Conservation (phyloP, 2,329 filamentous ascomycete genomes). For the Mycosphaerella arachidis region DNA sequence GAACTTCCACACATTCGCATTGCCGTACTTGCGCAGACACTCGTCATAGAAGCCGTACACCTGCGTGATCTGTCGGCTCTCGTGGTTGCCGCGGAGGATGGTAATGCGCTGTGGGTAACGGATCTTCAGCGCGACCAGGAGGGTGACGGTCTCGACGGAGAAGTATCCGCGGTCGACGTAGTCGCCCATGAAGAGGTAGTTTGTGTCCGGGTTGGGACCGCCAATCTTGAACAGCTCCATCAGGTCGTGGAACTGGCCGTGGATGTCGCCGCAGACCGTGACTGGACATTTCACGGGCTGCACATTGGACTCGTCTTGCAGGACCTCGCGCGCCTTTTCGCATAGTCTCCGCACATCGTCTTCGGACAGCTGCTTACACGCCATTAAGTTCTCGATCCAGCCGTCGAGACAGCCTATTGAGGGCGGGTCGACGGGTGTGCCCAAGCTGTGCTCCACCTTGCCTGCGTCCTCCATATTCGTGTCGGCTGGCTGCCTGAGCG, state of each 20-base stretch:
- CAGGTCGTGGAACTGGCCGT: conserved; percentile 97
- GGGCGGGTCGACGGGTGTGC: conserved; percentile 71
- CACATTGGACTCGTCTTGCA: conserved; percentile 97
- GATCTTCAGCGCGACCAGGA: conserved; percentile 95
- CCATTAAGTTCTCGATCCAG: conserved; percentile 98
- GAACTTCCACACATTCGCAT: conserved; percentile 98
- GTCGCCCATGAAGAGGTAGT: conserved; percentile 99
- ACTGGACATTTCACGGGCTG: conserved; percentile 99
- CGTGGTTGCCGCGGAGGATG: conserved; percentile 97
- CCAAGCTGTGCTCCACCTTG: conserved; percentile 71
- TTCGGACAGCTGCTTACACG: conserved; percentile 95
- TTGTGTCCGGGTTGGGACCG: conserved; percentile 94
- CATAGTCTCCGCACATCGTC: conserved; percentile 92
- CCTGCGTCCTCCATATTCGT: conserved; percentile 99
- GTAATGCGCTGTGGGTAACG: conserved; percentile 97
- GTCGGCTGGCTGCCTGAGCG: conserved; percentile 48
- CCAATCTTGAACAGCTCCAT: conserved; percentile 99
- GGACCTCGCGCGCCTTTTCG: conserved; percentile 95
- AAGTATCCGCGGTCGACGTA: conserved; percentile 99
- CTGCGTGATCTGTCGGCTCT: conserved; percentile 97
- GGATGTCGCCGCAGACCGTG: conserved; percentile 97
- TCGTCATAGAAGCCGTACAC: conserved; percentile 99
- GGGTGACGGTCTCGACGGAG: conserved; percentile 94
- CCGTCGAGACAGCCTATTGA: conserved; percentile 91
- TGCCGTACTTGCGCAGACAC: conserved; percentile 97